Conservation (phyloP, 768 basidiomycete species). For the Panellus pusillus region DNA sequence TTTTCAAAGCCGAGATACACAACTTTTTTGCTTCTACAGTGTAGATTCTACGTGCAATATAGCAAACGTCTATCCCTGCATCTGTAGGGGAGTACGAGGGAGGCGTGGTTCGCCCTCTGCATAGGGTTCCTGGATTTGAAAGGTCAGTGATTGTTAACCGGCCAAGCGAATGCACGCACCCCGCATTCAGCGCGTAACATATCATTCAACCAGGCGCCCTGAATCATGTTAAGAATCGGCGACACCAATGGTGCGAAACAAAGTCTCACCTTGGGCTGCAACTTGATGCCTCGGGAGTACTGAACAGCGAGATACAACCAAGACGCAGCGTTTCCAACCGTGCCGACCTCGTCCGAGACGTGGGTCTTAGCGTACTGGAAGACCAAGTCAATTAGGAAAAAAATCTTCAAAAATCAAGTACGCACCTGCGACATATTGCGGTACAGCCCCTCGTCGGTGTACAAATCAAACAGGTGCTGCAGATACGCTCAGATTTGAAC, state of each 20-base stretch:
- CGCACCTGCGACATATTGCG: slow-evolving; percentile 56
- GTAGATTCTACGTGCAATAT: background rate
- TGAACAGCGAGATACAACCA: slow-evolving; percentile 74
- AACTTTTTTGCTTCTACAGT: slow-evolving; percentile 5
- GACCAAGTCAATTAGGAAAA: background rate
- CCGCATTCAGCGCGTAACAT: slow-evolving; percentile 55
- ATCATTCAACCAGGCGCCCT: slow-evolving; percentile 83
- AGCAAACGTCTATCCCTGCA: slow-evolving; percentile 46
- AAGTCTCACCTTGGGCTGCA: slow-evolving; percentile 54
- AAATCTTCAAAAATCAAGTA: background rate
- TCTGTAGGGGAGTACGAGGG: slow-evolving; percentile 59
- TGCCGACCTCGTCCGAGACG: slow-evolving; percentile 82
- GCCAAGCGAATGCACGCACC: too few species aligned
- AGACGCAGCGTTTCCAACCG: slow-evolving; percentile 74
- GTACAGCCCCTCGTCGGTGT: slow-evolving; percentile 72
- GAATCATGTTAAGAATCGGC: background rate
- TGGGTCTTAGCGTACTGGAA: slow-evolving; percentile 54
- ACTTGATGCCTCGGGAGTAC: slow-evolving; percentile 73
- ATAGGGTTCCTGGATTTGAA: slow-evolving; percentile 68
- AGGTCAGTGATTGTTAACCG: too few species aligned
- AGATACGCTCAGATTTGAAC: too few species aligned
- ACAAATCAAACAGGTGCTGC: slow-evolving; percentile 67
- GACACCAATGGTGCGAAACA: background rate
- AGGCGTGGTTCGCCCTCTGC: slow-evolving; percentile 65
- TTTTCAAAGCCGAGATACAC: background rate